Evolutionary conservation across 1,139 yeast species (phyloP), one percentile per base, ranked within the genome.

Genomic region (Debaryomyces fabryi): DNA sequence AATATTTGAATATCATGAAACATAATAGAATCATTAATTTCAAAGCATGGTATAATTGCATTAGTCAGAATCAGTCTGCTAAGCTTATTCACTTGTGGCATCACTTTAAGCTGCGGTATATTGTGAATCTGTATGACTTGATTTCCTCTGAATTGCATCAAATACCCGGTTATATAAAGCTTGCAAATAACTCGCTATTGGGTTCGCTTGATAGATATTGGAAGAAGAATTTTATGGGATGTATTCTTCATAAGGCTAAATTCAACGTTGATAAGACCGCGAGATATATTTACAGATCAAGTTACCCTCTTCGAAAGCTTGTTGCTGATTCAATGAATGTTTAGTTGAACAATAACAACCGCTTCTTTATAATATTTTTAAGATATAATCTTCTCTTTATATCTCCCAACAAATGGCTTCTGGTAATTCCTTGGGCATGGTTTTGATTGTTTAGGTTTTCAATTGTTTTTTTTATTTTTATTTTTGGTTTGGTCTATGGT

Each of bases 241-340:
- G n/a, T 3, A 13, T 10, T 20, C 20, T 40, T 30, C 27, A 24
- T 10, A 36, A 13, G 6, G 33, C 34, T 8, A 46, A 46, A 25
- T 25, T 16, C 23, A 39, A 34, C 34, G n/a, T 46, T 21, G 49
- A 46, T 16, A 39, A 18, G 7, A 18, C 37, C 27, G 46, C 49
- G 2, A 38, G 36, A 3, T 21, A 24, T 21, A 25, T 46, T 33
- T 46, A 37, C 35, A 32, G 29, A 20, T 38, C 32, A 33, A 34
- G 46, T 34, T 39, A 23, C 23, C 41, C 41, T 24, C 16, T 46
- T 10, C 37, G 45, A 36, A 46, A 42, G 21, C 35, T 30, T 18
- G 33, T 34, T 20, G 29, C 38, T 13, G 39, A 33, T 29, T 34
- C 34, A 16, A 34, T 44, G 43, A 39, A 36, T 30, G 29, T 36